phyloP scores from a whole-genome alignment of 306 rosid genomes.

The Malus sylvestris region DNA sequence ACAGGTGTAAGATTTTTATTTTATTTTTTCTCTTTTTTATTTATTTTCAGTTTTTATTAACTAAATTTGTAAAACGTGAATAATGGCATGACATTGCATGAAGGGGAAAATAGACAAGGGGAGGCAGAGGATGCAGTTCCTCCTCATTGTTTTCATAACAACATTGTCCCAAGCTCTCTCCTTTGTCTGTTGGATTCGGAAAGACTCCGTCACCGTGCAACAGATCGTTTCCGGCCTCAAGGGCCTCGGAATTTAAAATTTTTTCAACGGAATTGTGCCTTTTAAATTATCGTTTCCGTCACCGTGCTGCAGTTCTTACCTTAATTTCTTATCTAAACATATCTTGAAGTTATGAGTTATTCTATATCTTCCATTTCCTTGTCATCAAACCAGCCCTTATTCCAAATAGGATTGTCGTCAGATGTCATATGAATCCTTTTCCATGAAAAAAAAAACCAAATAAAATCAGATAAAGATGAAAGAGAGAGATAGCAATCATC shows the following conservation, averaged over 20 bases:
- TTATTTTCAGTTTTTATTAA: too few species aligned
- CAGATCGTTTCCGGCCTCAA: conserved; percentile 27
- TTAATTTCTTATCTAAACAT: too few species aligned
- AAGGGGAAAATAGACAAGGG: conserved; percentile 24
- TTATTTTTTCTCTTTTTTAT: too few species aligned
- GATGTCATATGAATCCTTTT: neutral
- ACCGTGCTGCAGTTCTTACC: too few species aligned
- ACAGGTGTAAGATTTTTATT: too few species aligned
- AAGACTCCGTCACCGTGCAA: conserved; percentile 21
- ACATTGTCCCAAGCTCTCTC: conserved; percentile 21
- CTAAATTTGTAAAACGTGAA: neutral
- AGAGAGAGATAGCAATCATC: neutral
- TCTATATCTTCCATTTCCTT: neutral
- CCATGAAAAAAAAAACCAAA: too few species aligned
- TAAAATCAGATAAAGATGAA: neutral
- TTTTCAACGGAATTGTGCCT: too few species aligned
- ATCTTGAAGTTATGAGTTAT: neutral
- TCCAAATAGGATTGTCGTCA: neutral
- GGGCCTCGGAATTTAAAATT: conserved; percentile 20
- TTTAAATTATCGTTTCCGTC: too few species aligned
- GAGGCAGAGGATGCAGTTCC: conserved; percentile 28
- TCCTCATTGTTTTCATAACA: conserved; percentile 6
- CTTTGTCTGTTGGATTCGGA: conserved; percentile 23
- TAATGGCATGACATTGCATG: conserved; percentile 31
- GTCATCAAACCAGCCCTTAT: neutral